Conservation (phyloP, 768 basidiomycete species). For the Cyclocybe cylindracea region DNA sequence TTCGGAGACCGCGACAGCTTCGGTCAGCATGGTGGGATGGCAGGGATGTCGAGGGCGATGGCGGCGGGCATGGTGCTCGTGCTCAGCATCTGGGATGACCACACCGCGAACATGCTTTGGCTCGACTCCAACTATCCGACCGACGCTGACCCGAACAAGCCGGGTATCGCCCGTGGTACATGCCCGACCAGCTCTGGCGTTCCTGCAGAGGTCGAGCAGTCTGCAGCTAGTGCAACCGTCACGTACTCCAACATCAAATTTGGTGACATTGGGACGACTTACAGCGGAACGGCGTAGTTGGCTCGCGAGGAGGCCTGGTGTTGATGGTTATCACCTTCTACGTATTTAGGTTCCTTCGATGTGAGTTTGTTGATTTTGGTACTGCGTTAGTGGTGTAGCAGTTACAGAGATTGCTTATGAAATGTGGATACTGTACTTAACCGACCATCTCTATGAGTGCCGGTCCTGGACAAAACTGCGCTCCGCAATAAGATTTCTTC, state of each 20-base stretch:
- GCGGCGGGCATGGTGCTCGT: conserved; percentile 39
- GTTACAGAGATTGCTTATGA: too few relatives aligned
- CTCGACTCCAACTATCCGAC: conserved; percentile 40
- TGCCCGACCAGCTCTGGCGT: conserved; percentile 18
- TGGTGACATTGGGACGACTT: conserved; percentile 21
- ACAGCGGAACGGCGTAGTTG: background rate
- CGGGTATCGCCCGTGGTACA: conserved; percentile 21
- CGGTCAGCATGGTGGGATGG: background rate
- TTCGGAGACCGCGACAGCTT: background rate
- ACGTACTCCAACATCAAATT: conserved; percentile 23
- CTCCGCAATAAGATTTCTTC: too few relatives aligned
- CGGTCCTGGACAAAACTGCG: too few relatives aligned
- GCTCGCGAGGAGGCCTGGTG: too few relatives aligned
- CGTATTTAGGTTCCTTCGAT: too few relatives aligned
- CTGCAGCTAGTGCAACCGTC: conserved; percentile 14
- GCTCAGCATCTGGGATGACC: conserved; percentile 31
- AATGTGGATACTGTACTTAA: too few relatives aligned
- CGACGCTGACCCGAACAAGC: conserved; percentile 13
- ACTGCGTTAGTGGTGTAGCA: too few relatives aligned
- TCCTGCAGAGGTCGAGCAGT: conserved; percentile 12
- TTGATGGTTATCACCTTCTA: too few relatives aligned
- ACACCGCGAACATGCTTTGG: conserved; percentile 40
- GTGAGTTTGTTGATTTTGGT: too few relatives aligned
- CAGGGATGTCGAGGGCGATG: conserved; percentile 6
- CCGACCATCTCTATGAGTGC: too few relatives aligned